Evolutionary conservation across 352 stramenopile species (phyloP), one percentile per base, ranked within the genome.

Genomic region (Phytophthora sansomeana): DNA sequence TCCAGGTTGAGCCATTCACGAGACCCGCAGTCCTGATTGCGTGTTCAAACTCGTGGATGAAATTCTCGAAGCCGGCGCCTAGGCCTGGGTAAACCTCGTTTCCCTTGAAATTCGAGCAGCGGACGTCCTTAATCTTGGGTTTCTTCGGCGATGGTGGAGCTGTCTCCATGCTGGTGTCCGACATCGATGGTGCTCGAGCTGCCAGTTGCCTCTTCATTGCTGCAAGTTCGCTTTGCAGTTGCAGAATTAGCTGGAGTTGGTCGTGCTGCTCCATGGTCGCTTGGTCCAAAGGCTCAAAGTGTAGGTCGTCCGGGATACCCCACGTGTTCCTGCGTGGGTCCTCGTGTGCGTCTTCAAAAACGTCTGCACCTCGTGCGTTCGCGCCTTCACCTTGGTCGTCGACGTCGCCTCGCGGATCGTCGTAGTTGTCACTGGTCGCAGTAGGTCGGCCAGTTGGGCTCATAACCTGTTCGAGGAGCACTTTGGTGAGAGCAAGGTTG

Each of bases 1-100:
- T 49, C 41, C 39, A 54, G 5, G 58, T 59, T 4, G 48, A 66
- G 1, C 48, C 48, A 33, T 59, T 66, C 8, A 66, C 30, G 1
- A 66, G 41, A 4, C 2, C 21, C 28, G 59, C 48, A 0, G 48
- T 59, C 11, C 32, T 9, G 3, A 58, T 26, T 2, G 58, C 58
- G 24, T 66, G 58, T 14, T 59, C 49, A 26, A 47, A 59, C 13
- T 54, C 29, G 1, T 58, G 29, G 1, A 52, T 36, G 32, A 63
- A 63, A 14, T 56, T 42, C 26, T 63, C 44, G 11, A 63, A 63
- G 24, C 56, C 57, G 2, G 47, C 47, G 1, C 47, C 47, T 0
- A 65, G 17, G 1, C 47, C 19, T 2, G 57, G 48, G 50, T 58
- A 58, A 44, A 58, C 50, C 49, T 58, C 35, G 24, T 30, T 50